Base-by-base conservation (phyloP, 768 basidiomycete species). In the Pisolithus microcarpus region DNA sequence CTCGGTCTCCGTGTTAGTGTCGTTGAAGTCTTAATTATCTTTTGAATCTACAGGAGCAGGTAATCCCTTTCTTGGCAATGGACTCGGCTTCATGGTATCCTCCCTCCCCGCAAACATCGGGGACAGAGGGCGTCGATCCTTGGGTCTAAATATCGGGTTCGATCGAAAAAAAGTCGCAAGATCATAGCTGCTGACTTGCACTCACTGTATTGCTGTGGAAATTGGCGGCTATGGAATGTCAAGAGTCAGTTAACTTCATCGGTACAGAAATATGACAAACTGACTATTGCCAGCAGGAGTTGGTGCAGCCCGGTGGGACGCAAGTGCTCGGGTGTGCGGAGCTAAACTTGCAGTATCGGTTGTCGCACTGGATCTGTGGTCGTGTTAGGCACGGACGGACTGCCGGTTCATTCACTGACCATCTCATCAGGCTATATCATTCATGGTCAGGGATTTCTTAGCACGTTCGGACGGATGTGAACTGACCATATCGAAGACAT, bases 231-330 rank as follows among this genome's bases (percentile, higher is more conserved):
- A 54, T 10, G 46, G 13, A 44, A 36, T 50, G 48, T 48, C 43
- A 56, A 53, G 52, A 38, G 55, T 60, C 46, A 70, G 69, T 40
- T 52, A 43, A 30, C 38, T 52, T 55, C 21, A 59, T 37, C 46
- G 37, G n/a, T 38, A 0, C 45, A 28, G 36, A 18, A 46, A 37
- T 57, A 7, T 31, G 51, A 46, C 48, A 46, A 52, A 66, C 85
- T 70, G 65, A 88, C 86, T 85, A 85, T 67, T 86, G 84, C 86
- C 86, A 87, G 62, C 86, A 87, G 23, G 80, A 81, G 23, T 62
- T 70, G 28, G 62, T 70, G 67, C 86, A 88, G 26, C 72, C 66
- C 23, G 81, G 76, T 5, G 70, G 62, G 26, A 76, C 74, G 59
- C 86, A 88, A 52, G 79, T 70, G 24, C 48, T 56, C 28, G 82